Evolutionary conservation across 768 basidiomycete genomes (phyloP).

Genomic region (Mycena olivaceomarginata): DNA sequence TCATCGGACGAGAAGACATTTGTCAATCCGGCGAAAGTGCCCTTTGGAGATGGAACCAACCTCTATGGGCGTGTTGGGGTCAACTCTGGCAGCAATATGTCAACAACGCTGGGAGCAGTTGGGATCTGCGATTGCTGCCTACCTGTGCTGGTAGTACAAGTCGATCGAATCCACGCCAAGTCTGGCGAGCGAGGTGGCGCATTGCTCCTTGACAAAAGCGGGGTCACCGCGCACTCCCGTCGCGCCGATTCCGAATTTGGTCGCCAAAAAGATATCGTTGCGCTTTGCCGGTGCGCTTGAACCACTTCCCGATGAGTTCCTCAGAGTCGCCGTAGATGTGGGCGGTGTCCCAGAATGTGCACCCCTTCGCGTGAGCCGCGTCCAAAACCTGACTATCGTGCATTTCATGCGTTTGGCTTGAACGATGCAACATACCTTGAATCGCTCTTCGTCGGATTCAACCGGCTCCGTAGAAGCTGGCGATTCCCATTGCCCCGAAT

Average conservation of each 20-base stretch:
- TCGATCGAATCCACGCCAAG: slow-evolving; percentile 53
- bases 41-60: neutral
- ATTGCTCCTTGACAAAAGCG: slow-evolving; percentile 51
- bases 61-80: slow-evolving; percentile 52
- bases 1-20: neutral
- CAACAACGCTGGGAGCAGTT: neutral
- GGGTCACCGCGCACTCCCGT: slow-evolving; percentile 52
- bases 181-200: slow-evolving; percentile 53
- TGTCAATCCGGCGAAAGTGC: neutral
- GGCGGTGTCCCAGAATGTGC: slow-evolving; percentile 66
- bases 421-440: slow-evolving; percentile 57
- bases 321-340: slow-evolving; percentile 62
- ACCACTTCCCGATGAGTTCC: slow-evolving; percentile 55
- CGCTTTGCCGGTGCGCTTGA: slow-evolving; percentile 42
- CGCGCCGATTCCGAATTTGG: slow-evolving; percentile 39
- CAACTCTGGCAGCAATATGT: slow-evolving; percentile 32
- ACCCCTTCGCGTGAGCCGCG: slow-evolving; percentile 58
- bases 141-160: slow-evolving; percentile 52
- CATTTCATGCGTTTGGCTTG: neutral
- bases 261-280: slow-evolving; percentile 36
- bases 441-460: slow-evolving; percentile 65
- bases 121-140: neutral
- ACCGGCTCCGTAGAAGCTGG: slow-evolving; percentile 59
- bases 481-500: slow-evolving; percentile 68
- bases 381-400: slow-evolving; percentile 58